These are phyloP conservation scores for Sporobolus alterniflorus DNA, from an alignment of 202 grass and related monocot species.

Conservation along the genomic window DNA sequence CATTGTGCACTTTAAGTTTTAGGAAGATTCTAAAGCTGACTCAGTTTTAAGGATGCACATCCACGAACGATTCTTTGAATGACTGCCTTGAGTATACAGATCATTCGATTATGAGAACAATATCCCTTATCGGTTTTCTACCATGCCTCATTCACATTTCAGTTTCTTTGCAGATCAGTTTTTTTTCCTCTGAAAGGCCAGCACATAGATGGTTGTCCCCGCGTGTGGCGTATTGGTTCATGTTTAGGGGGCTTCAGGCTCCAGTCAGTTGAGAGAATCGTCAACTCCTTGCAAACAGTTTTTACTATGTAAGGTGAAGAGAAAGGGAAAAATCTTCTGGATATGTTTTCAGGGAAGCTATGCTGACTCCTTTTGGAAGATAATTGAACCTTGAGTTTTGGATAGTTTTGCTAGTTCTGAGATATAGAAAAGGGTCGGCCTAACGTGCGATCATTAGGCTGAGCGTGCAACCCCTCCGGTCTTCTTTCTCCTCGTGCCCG, in stretches of 20 bases:
- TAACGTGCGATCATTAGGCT: too few species aligned
- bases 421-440: background rate
- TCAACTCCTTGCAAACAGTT: constrained; percentile 60
- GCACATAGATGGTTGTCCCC: constrained; percentile 88
- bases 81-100: constrained; percentile 68
- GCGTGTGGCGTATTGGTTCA: constrained; percentile 95
- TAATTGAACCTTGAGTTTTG: constrained; percentile 70
- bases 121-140: constrained; percentile 74
- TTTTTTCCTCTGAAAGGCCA: constrained; percentile 61
- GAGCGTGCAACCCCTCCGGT: too few species aligned
- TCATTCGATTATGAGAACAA: constrained; percentile 57
- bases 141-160: constrained; percentile 80
- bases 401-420: constrained; percentile 39
- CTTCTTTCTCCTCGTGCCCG: too few species aligned
- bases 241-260: constrained; percentile 88
- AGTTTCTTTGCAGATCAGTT: constrained; percentile 93
- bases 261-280: constrained; percentile 79
- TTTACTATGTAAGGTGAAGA: constrained; percentile 81
- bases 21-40: constrained; percentile 64
- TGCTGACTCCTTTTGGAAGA: constrained; percentile 71
- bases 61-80: constrained; percentile 92
- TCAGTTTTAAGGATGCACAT: constrained; percentile 77
- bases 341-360: constrained; percentile 82
- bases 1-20: constrained; percentile 73
- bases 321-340: constrained; percentile 82